Conservation (phyloP, 495 filamentous ascomycete species). For the Lentithecium fluviatile region DNA sequence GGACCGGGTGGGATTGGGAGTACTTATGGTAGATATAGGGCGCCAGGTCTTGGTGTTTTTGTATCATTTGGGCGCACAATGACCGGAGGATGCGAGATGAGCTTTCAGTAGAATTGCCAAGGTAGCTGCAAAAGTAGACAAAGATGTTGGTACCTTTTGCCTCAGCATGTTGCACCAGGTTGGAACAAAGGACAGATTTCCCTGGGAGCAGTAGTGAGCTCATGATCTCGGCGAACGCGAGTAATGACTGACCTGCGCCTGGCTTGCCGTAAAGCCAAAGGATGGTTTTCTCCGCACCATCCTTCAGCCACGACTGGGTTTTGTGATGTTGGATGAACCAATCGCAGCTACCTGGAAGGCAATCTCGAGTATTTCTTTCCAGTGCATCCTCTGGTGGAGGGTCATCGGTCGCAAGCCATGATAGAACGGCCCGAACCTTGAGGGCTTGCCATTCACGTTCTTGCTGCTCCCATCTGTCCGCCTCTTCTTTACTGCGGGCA, state of each 20-base stretch:
- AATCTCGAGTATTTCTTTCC: neutral
- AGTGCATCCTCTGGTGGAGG: constrained; percentile 6
- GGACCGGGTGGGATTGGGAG: neutral
- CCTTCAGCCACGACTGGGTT: constrained; percentile 3
- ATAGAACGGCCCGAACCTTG: constrained; percentile 1
- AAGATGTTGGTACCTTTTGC: constrained; percentile 1
- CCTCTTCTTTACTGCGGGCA: constrained; percentile 21
- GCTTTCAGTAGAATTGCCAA: neutral
- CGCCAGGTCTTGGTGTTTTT: constrained; percentile 3
- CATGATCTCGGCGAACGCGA: neutral
- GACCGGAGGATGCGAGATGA: constrained; percentile 2
- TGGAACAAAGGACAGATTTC: constrained; percentile 2
- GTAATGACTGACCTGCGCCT: constrained; percentile 11
- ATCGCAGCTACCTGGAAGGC: constrained; percentile 17
- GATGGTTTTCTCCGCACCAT: neutral
- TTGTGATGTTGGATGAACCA: constrained; percentile 5
- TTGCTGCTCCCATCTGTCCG: constrained; percentile 10
- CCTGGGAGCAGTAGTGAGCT: neutral
- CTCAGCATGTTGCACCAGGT: neutral
- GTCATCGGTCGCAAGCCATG: constrained; percentile 8
- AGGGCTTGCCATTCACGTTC: constrained; percentile 8
- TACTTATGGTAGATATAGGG: neutral
- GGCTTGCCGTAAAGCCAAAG: constrained; percentile 14
- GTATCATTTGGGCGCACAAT: constrained; percentile 4
- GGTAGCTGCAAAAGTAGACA: constrained; percentile 14